Conservation (phyloP, 768 basidiomycete genomes). For the Botryobasidium botryosum region DNA sequence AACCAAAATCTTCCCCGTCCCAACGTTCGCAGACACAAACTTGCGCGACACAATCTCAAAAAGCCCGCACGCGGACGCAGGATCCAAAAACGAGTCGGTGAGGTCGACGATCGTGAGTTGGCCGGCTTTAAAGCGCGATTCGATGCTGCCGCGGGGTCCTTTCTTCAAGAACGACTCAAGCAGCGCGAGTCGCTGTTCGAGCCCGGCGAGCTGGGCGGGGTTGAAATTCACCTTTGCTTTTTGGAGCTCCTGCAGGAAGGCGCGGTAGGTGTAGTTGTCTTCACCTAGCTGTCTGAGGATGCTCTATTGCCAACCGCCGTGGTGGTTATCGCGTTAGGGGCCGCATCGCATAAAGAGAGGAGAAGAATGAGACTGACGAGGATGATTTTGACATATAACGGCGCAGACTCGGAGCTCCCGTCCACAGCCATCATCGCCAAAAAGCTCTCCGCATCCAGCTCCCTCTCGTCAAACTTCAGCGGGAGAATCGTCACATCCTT, state of each 20-base stretch:
- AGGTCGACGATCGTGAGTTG: conserved; percentile 52
- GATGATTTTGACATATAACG: conserved; percentile 52
- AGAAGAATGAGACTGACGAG: conserved; percentile 36
- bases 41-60: conserved; percentile 53
- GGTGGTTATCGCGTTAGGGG: not conserved
- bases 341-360: not conserved
- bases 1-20: conserved; percentile 4
- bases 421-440: conserved; percentile 9
- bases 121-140: conserved; percentile 34
- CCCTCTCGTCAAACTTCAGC: conserved; percentile 21
- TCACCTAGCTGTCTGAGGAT: conserved; percentile 7
- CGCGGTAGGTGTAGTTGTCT: conserved; percentile 6
- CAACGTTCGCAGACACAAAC: conserved; percentile 26
- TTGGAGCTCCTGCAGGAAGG: conserved; percentile 1
- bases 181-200: conserved; percentile 5
- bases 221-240: conserved; percentile 1
- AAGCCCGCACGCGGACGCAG: conserved; percentile 44
- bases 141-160: conserved; percentile 21
- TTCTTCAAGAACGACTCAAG: conserved; percentile 6
- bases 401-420: conserved; percentile 39
- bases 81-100: conserved; percentile 50
- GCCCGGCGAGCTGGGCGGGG: conserved; percentile 2
- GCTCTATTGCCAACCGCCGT: not conserved
- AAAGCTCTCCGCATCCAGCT: conserved; percentile 5
- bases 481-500: conserved; percentile 16